Percentiles rank a stretch among this genome's conserved stretches.
phyloP scores from a whole-genome alignment of 2,329 filamentous ascomycete species.

The Diaporthe capsici region DNA sequence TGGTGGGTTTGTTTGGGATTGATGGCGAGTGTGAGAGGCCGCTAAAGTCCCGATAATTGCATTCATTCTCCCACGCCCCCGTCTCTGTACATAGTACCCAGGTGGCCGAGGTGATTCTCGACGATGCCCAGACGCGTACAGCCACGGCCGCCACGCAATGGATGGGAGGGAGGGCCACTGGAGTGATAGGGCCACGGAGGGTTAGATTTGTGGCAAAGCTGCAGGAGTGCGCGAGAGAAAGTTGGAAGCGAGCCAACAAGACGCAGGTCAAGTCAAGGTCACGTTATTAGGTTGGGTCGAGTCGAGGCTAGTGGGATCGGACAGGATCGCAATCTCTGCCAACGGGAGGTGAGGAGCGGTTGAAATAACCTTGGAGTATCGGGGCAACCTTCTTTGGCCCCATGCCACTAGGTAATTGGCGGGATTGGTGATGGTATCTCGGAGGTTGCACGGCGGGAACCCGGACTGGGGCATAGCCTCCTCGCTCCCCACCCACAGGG shows the following conservation, averaged over 20 bases:
- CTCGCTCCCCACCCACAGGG: neutral
- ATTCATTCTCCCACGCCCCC: neutral
- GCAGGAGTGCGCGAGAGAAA: conserved; percentile 6
- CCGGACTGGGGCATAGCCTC: conserved; percentile 30
- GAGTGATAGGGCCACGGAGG: neutral
- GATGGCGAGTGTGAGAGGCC: conserved; percentile 17
- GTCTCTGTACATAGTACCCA: neutral
- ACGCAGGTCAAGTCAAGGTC: conserved; percentile 15
- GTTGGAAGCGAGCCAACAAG: conserved; percentile 24
- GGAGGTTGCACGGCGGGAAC: conserved; percentile 30
- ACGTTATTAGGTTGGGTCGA: neutral
- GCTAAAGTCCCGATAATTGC: conserved; percentile 19
- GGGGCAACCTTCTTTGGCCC: conserved; percentile 26
- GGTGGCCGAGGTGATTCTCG: neutral
- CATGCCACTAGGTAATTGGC: conserved; percentile 25
- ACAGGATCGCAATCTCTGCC: conserved; percentile 26
- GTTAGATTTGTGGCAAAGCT: neutral
- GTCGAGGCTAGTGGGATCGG: conserved; percentile 17
- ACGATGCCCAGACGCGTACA: conserved; percentile 15
- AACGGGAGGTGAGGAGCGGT: conserved; percentile 23
- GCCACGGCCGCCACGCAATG: conserved; percentile 28
- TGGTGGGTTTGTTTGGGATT: conserved; percentile 33
- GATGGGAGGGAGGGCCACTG: neutral
- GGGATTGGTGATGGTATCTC: conserved; percentile 27
- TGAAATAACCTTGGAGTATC: conserved; percentile 27